Base-by-base conservation (phyloP, 805 yeast genomes). In the Ogataea pini region DNA sequence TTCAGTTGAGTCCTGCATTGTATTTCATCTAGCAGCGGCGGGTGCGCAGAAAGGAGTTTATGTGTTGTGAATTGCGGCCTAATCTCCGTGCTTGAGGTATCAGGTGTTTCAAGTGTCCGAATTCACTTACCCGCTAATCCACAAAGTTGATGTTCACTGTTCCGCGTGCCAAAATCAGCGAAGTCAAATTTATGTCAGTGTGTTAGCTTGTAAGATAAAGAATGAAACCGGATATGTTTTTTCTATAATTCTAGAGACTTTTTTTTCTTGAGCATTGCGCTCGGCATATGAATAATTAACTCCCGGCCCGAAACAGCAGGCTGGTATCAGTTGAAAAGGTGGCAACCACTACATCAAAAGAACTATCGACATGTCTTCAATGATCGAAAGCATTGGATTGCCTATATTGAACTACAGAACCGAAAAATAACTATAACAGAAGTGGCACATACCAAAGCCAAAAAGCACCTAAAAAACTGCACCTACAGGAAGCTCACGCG, bases 1-100 rank as follows among this genome's bases (percentile, higher is more conserved):
- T 6, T 47, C 51, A 37, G 49, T 13, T 5, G 42, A 39, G 25
- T 39, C 42, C 22, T n/a, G 34, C 42, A 39, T 39, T 27, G 34
- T 5, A 32, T 16, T 27, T 27, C 42, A 27, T 39, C 25, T 18
- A 39, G 34, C 22, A 27, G 42, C 31, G 28, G 27, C 31, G 31
- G 31, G 41, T 25, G 19, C 27, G 8, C 17, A 16, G 40, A 16
- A 19, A 22, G 40, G 4, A 10, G n/a, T 5, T 28, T 4, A 13
- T 7, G 4, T 8, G 14, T 28, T 28, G 32, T 28, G 32, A 31
- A 31, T 31, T 31, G 34, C 16, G 17, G 34, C 18, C 8, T 31
- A 17, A 12, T 31, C 13, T 16, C 34, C 34, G 34, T 31, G 3
- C 17, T n/a, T 31, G 6, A n/a, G n/a, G n/a, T n/a, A n/a, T n/a